Conservation (phyloP, 1,139 yeast genomes). For the Groenewaldozyma sp. region DNA sequence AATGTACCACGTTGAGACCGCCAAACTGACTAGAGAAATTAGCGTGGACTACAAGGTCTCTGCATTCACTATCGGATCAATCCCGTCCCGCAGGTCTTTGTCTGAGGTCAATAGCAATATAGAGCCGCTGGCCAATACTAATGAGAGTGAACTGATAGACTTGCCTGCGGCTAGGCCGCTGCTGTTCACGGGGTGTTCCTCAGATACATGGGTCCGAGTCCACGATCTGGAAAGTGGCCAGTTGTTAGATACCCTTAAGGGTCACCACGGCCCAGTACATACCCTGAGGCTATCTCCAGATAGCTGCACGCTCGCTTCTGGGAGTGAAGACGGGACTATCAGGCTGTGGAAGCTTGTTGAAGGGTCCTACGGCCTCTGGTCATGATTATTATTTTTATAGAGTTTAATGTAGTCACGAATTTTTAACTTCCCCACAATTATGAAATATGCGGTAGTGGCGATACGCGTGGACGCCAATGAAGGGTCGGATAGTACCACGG, state of each 20-base stretch:
- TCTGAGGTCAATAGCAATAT: background rate
- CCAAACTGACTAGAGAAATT: slow-evolving; percentile 18
- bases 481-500: background rate
- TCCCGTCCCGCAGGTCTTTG: background rate
- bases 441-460: background rate
- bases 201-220: slow-evolving; percentile 31
- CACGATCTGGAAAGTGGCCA: slow-evolving; percentile 26
- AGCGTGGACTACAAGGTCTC: slow-evolving; percentile 25
- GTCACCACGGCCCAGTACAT: slow-evolving; percentile 34
- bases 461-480: background rate
- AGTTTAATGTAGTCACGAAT: background rate
- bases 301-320: slow-evolving; percentile 43
- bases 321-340: slow-evolving; percentile 62
- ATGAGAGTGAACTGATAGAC: background rate
- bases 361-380: slow-evolving; percentile 32
- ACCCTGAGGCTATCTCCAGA: slow-evolving; percentile 30
- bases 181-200: slow-evolving; percentile 26
- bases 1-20: slow-evolving; percentile 18
- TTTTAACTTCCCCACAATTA: background rate
- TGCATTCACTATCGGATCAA: slow-evolving; percentile 21
- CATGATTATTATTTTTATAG: too few species aligned
- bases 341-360: slow-evolving; percentile 44
- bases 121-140: background rate
- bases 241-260: slow-evolving; percentile 25
- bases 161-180: slow-evolving; percentile 14